phyloP scores from a whole-genome alignment of 257 asterid genomes.

The Nicotiana paniculata region DNA sequence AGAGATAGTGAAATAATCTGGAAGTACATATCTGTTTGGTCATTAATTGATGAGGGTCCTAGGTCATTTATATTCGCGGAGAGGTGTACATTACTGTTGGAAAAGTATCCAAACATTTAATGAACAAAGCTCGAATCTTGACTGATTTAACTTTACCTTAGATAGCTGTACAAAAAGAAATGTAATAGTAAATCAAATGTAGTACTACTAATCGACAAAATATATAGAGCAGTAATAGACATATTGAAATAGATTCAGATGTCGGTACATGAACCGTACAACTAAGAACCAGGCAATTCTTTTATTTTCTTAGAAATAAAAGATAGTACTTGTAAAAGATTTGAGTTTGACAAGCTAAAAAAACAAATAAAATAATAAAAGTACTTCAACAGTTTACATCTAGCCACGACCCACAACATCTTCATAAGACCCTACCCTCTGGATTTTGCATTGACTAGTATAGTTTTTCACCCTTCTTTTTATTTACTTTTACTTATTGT shows the following conservation, averaged over 20 bases:
- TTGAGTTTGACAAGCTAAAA: too few species aligned
- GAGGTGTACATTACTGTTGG: not conserved
- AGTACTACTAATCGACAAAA: not conserved
- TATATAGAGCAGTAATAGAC: not conserved
- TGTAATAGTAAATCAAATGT: not conserved
- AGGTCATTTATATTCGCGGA: not conserved
- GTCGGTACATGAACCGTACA: conserved; percentile 12
- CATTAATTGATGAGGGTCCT: not conserved
- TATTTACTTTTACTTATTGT: not conserved
- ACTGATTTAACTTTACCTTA: not conserved
- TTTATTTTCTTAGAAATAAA: not conserved
- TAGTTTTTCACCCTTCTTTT: conserved; percentile 1
- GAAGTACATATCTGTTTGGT: not conserved
- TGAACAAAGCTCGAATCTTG: not conserved
- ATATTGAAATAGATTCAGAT: not conserved
- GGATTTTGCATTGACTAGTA: conserved; percentile 11
- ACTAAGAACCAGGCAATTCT: not conserved
- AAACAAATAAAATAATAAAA: not conserved
- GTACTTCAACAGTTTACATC: not conserved
- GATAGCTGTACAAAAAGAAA: not conserved
- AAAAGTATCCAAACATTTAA: not conserved
- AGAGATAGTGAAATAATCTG: not conserved
- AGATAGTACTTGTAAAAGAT: too few species aligned
- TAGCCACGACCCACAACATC: conserved; percentile 7
- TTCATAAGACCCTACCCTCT: not conserved